These are phyloP conservation scores for Chalciporus chontae DNA, from an alignment of 768 basidiomycete species.

Conservation along the genomic window DNA sequence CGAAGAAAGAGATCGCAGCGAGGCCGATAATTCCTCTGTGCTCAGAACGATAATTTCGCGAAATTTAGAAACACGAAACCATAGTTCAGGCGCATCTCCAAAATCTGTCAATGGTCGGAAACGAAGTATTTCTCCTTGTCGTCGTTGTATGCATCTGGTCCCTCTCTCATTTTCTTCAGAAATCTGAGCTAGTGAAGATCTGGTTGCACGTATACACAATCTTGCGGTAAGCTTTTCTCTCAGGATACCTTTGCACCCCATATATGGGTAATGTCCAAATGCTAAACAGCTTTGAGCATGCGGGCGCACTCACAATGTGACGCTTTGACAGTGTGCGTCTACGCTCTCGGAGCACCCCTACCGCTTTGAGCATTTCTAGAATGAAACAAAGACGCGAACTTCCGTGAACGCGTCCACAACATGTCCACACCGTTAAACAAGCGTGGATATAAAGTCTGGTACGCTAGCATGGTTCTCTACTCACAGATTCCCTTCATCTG, in stretches of 20 bases:
- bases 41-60: too few species aligned
- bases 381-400: neutral
- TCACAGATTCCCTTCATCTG: neutral
- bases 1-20: too few species aligned
- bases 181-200: neutral
- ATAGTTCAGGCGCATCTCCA: too few species aligned
- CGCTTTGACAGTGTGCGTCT: neutral
- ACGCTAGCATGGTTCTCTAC: neutral
- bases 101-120: too few species aligned
- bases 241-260: neutral
- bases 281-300: neutral
- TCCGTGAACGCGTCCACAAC: neutral
- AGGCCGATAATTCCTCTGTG: too few species aligned
- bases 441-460: conserved; percentile 2
- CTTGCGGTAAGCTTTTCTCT: neutral
- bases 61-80: too few species aligned
- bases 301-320: neutral
- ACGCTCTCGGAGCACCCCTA: too few species aligned
- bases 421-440: neutral
- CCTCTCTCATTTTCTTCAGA: too few species aligned
- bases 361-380: neutral
- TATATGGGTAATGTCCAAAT: neutral
- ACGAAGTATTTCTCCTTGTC: too few species aligned
- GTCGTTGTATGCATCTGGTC: too few species aligned
- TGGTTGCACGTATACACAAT: neutral